Conservation (phyloP, 2,329 filamentous ascomycete species). For the Aureobasidium melanogenum region DNA sequence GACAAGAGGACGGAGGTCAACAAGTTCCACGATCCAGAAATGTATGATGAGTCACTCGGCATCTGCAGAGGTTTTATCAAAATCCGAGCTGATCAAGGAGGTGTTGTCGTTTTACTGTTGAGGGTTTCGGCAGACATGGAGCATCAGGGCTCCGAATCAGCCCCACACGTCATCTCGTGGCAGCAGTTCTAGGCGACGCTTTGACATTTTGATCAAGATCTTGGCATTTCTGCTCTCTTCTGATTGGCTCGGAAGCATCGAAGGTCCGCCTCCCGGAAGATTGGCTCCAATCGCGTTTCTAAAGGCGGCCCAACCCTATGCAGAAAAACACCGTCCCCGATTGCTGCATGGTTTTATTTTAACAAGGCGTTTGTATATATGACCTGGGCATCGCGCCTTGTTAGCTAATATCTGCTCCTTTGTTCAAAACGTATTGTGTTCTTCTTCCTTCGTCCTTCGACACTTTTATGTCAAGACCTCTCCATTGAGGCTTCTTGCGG, state of each 20-base stretch:
- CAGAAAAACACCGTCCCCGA: not conserved
- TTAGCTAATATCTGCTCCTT: not conserved
- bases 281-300: not conserved
- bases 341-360: not conserved
- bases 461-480: not conserved
- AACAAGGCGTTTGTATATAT: conserved; percentile 2
- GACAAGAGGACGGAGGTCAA: not conserved
- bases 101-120: conserved; percentile 5
- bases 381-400: not conserved
- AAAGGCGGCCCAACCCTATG: not conserved
- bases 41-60: conserved; percentile 1
- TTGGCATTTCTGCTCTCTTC: not conserved
- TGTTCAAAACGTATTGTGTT: not conserved
- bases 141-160: not conserved
- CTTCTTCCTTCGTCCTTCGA: not conserved
- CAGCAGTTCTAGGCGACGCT: conserved; percentile 1
- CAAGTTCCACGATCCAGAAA: not conserved
- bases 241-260: not conserved
- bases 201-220: not conserved
- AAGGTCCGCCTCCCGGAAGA: not conserved
- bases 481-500: too few species aligned
- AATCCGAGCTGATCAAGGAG: conserved; percentile 1
- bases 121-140: not conserved
- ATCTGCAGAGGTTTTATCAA: not conserved
- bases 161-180: conserved; percentile 1